Base-by-base conservation (phyloP, 495 filamentous ascomycete genomes). In the Trichoderma asperelloides region DNA sequence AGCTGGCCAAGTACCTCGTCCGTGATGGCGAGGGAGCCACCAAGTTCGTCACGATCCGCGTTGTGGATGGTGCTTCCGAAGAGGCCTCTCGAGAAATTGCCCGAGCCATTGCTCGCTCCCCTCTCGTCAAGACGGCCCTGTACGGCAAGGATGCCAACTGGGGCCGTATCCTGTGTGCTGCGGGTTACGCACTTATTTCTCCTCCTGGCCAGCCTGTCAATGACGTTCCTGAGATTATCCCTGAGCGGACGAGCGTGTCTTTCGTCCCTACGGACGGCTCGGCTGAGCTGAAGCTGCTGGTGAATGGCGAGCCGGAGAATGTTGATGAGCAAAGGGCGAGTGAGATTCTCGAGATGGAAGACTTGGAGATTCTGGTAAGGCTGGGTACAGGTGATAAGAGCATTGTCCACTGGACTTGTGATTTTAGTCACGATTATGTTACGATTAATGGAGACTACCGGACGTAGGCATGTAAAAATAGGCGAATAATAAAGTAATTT, bases 81-180 rank as follows among this genome's bases (percentile, higher is more conserved):
- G 78, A 83, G 41, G 88, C 84, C 41, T 88, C 87, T 0, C 82
- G 86, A 16, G 79, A 82, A 75, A 87, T 97, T 66, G 96, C 94
- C 25, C 88, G 86, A 65, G 91, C 90, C 45, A 96, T 98, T 78
- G 93, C 95, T n/a, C 87, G 90, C 47, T 96, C 92, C 7, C 91
- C 96, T 23, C 84, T 99, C 55, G 94, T 99, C 60, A 99, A 98
- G 82, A 98, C 96, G 0, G 95, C 96, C 0, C 82, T 99, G 41
- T 98, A 98, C 75, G 95, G 95, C 64, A 90, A 92, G 71, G 96
- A 99, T 74, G 95, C 95, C 2, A 99, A 99, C 82, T 98, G 96
- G 93, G 95, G 81, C 45, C 92, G 96, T 25, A 97, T 98, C 67
- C 83, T 98, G 27, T 98, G 96, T 78, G 95, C 95, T 2, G 91